phyloP scores from a whole-genome alignment of 1,284 basidiomycete species.

The Agroathelia rolfsii region DNA sequence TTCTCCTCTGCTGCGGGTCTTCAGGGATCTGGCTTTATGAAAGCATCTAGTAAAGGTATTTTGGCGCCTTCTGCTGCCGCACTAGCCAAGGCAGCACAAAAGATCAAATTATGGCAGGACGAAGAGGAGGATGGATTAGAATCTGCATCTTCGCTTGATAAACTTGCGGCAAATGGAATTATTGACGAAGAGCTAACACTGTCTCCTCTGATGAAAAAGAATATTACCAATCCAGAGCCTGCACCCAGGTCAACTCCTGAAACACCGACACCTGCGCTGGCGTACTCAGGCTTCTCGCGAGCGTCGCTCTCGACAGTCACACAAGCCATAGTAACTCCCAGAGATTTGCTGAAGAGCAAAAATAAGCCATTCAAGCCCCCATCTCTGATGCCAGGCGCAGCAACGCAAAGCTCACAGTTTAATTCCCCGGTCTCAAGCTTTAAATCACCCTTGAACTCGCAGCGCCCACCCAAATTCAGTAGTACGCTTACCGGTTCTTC shows the following conservation, averaged over 20 bases:
- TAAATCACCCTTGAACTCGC: slow-evolving; percentile 24
- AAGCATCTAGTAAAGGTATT: slow-evolving; percentile 25
- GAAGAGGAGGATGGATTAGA: slow-evolving; percentile 23
- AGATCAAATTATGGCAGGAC: slow-evolving; percentile 46
- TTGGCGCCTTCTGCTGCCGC: slow-evolving; percentile 50
- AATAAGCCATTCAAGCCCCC: slow-evolving; percentile 52
- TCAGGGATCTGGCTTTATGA: slow-evolving; percentile 3
- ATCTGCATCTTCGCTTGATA: slow-evolving; percentile 4
- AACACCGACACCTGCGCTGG: slow-evolving; percentile 26
- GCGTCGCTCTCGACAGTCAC: too few relatives aligned
- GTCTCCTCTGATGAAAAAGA: too few relatives aligned
- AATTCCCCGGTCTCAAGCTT: slow-evolving; percentile 11
- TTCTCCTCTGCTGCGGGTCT: slow-evolving; percentile 18
- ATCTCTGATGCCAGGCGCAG: slow-evolving; percentile 14
- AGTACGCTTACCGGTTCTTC: slow-evolving; percentile 15
- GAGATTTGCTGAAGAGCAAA: slow-evolving; percentile 13
- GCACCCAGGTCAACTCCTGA: slow-evolving; percentile 18
- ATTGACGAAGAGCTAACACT: too few relatives aligned
- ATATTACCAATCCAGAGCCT: too few relatives aligned
- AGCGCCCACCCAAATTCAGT: slow-evolving; percentile 7
- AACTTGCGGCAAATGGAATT: slow-evolving; percentile 3
- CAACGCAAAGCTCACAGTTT: slow-evolving; percentile 12
- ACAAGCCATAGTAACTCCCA: slow-evolving; percentile 3
- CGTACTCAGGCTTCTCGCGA: slow-evolving; percentile 8
- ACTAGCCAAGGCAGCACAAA: slow-evolving; percentile 43